These are phyloP conservation scores for Asterophora parasitica DNA, from an alignment of 768 basidiomycete species.

Conservation along the genomic window DNA sequence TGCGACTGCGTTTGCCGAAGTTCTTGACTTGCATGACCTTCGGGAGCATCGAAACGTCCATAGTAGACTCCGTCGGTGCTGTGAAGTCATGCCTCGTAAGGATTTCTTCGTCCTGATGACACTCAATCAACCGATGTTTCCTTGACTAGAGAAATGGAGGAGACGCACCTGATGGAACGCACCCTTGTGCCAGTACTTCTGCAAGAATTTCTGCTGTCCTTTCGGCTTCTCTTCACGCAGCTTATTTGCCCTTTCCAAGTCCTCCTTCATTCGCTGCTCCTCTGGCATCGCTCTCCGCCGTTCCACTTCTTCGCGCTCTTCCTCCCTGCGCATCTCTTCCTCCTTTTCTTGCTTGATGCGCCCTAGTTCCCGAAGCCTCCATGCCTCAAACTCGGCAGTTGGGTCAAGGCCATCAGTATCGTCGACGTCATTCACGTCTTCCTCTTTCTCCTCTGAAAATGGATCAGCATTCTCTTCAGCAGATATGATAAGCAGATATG, in stretches of 20 bases:
- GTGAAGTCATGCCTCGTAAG: constrained; percentile 82
- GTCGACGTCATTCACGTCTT: constrained; percentile 81
- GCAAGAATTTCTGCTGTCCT: constrained; percentile 87
- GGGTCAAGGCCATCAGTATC: constrained; percentile 94
- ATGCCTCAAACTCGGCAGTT: constrained; percentile 87
- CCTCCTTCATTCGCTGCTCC: constrained; percentile 87
- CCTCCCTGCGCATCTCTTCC: constrained; percentile 72
- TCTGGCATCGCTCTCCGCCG: constrained; percentile 89
- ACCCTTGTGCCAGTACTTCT: constrained; percentile 99
- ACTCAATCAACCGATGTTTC: neutral
- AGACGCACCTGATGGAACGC: constrained; percentile 87
- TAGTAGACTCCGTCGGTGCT: constrained; percentile 80
- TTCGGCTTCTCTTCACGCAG: constrained; percentile 85
- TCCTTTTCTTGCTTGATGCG: constrained; percentile 94
- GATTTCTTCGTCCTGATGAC: constrained; percentile 76
- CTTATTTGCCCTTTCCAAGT: constrained; percentile 81
- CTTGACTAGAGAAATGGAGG: neutral
- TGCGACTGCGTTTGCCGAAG: constrained; percentile 88
- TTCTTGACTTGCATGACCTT: constrained; percentile 97
- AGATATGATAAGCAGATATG: neutral
- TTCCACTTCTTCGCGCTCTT: constrained; percentile 89
- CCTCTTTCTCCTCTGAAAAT: constrained; percentile 81
- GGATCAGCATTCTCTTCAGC: neutral
- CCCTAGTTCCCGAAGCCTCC: constrained; percentile 91
- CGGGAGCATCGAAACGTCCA: constrained; percentile 86